Conservation (phyloP, 306 rosid genomes). For the Mimosa bimucronata region DNA sequence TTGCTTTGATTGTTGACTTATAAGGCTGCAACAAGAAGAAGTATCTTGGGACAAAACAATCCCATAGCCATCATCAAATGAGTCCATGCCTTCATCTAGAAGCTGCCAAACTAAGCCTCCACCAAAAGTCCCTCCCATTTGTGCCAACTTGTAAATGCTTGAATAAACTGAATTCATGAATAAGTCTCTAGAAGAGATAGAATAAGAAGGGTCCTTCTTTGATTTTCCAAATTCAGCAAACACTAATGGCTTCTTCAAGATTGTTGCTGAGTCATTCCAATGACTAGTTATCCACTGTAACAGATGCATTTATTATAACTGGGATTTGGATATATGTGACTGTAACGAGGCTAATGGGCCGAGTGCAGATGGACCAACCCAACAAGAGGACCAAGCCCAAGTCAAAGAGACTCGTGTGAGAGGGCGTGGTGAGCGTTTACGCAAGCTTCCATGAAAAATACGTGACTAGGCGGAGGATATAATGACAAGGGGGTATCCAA, state of each 20-base stretch:
- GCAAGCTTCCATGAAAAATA: too few species aligned
- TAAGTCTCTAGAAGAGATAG: not conserved
- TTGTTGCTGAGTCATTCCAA: slow-evolving; percentile 49
- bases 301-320: too few species aligned
- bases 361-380: too few species aligned
- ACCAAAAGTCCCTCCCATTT: slow-evolving; percentile 47
- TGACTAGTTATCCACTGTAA: slow-evolving; percentile 44
- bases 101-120: slow-evolving; percentile 64
- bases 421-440: too few species aligned
- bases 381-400: too few species aligned
- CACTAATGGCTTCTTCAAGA: slow-evolving; percentile 56
- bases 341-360: too few species aligned
- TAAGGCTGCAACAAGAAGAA: slow-evolving; percentile 37
- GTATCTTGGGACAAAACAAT: slow-evolving; percentile 51
- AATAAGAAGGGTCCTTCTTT: not conserved
- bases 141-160: slow-evolving; percentile 43
- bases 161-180: slow-evolving; percentile 41
- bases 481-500: too few species aligned
- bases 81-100: slow-evolving; percentile 54
- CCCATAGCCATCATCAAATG: slow-evolving; percentile 52
- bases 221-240: slow-evolving; percentile 2
- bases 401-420: too few species aligned
- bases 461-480: too few species aligned
- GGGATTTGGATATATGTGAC: too few species aligned
- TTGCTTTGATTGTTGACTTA: slow-evolving; percentile 52